Percentiles rank a stretch among this genome's conserved stretches.
Evolutionary conservation across 495 filamentous ascomycete species (phyloP).

Genomic region (Hypoxylon lienhwacheense): DNA sequence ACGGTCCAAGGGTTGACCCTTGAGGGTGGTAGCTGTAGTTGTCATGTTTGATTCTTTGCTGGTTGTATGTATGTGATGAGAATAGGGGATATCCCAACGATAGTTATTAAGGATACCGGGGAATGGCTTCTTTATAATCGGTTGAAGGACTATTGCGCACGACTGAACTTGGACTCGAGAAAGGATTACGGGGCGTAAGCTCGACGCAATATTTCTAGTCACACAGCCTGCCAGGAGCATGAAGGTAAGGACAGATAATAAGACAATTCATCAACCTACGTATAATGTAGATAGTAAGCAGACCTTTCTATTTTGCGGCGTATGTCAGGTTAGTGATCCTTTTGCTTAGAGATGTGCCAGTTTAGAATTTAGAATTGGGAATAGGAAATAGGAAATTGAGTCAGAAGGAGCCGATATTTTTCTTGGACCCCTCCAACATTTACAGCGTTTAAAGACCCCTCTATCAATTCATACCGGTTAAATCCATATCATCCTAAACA

Average conservation of each 20-base stretch:
- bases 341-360: too few species aligned
- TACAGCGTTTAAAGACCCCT: too few species aligned
- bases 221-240: slow-evolving; percentile 13
- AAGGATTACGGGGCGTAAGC: slow-evolving; percentile 13
- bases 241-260: slow-evolving; percentile 12
- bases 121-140: slow-evolving; percentile 2
- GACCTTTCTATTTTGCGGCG: too few species aligned
- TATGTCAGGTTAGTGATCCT: too few species aligned
- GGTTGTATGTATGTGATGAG: neutral
- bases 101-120: neutral
- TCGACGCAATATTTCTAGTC: slow-evolving; percentile 18
- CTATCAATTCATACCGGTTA: slow-evolving; percentile 5
- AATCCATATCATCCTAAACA: too few species aligned
- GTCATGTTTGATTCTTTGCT: slow-evolving; percentile 37
- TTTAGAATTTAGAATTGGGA: neutral
- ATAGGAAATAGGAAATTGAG: slow-evolving; percentile 20
- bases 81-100: neutral
- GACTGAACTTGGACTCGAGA: neutral
- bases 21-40: slow-evolving; percentile 70
- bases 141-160: slow-evolving; percentile 7
- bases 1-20: slow-evolving; percentile 86
- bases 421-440: slow-evolving; percentile 32
- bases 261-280: too few species aligned
- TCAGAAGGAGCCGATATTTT: slow-evolving; percentile 28
- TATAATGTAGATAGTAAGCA: too few species aligned